phyloP scores from a whole-genome alignment of 306 rosid species.

The Dalbergia cultrata region DNA sequence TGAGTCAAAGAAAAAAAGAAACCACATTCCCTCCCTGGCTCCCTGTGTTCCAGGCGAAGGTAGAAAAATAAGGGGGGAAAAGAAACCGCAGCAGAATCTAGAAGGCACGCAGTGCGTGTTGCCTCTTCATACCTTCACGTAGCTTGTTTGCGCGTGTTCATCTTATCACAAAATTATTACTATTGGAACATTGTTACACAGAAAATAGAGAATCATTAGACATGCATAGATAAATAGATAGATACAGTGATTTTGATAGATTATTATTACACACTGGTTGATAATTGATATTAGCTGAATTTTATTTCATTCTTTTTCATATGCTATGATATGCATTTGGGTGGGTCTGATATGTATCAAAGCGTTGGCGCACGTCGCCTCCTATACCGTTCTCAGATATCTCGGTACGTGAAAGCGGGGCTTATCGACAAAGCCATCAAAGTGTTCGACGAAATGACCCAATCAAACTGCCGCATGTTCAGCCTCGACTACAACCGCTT shows the following conservation, averaged over 20 bases:
- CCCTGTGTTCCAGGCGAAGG: neutral
- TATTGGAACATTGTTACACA: neutral
- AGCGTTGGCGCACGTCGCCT: slow-evolving; percentile 81
- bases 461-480: slow-evolving; percentile 74
- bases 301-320: no score
- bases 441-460: slow-evolving; percentile 87
- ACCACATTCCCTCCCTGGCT: neutral
- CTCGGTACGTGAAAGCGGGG: slow-evolving; percentile 70
- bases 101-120: neutral
- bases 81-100: neutral
- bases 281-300: no score
- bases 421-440: slow-evolving; percentile 79
- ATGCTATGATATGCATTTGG: slow-evolving; percentile 59
- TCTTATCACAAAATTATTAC: neutral
- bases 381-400: slow-evolving; percentile 75
- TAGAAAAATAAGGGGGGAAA: neutral
- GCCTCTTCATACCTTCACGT: neutral
- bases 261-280: no score
- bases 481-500: slow-evolving; percentile 89
- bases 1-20: neutral
- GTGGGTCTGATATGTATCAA: slow-evolving; percentile 74
- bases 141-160: neutral
- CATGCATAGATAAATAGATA: neutral
- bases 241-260: no score
- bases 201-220: neutral